phyloP scores from a whole-genome alignment of 257 asterid species.

The Solanum etuberosum region DNA sequence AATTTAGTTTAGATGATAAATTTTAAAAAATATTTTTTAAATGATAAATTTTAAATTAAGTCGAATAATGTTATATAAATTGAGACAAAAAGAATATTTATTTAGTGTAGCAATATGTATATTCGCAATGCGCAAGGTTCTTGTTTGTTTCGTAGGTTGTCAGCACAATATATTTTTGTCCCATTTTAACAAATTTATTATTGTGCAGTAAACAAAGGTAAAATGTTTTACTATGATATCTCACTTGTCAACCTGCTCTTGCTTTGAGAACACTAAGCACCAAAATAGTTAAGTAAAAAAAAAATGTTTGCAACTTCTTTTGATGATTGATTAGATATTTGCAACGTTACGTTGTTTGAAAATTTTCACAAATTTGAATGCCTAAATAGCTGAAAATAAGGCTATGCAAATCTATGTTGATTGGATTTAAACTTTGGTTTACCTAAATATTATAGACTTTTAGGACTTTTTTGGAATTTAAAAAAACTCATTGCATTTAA shows the following conservation, averaged over 20 bases:
- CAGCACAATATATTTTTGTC: background rate
- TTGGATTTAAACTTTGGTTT: background rate
- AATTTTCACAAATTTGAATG: background rate
- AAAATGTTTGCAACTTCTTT: background rate
- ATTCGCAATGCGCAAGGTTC: background rate
- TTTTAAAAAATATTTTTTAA: fast-evolving
- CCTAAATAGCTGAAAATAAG: background rate
- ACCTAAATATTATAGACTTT: background rate
- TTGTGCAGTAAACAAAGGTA: background rate
- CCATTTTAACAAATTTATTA: background rate
- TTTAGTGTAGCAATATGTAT: background rate
- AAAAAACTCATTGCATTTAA: background rate
- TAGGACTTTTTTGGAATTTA: background rate
- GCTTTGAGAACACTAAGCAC: background rate
- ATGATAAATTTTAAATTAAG: background rate
- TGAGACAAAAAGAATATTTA: background rate
- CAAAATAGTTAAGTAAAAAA: background rate
- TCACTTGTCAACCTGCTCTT: background rate
- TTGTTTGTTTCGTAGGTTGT: slow-evolving; percentile 7
- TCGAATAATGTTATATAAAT: fast-evolving
- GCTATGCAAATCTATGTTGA: background rate
- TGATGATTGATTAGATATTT: background rate
- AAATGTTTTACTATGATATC: background rate
- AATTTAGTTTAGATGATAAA: background rate
- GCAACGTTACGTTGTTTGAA: background rate